Evolutionary conservation across 2,329 filamentous ascomycete genomes (phyloP), one percentile per base, ranked within the genome.

Genomic region (Fusarium virguliforme): DNA sequence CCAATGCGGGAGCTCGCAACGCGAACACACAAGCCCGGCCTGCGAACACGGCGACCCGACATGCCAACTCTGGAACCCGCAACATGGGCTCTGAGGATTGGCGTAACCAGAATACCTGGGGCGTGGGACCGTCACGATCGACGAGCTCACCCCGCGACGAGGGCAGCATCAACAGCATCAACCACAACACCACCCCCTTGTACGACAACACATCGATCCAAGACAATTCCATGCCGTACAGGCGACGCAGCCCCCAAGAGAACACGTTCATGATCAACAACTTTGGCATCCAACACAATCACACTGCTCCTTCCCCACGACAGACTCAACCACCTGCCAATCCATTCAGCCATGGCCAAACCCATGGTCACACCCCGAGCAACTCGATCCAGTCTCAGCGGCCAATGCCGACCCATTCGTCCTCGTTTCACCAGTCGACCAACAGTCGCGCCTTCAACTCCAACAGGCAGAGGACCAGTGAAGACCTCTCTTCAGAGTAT

Each of bases 1-100:
- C 92, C 6, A 87, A 90, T 67, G 92, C 43, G 30, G 43, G 26
- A 50, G 43, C 91, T 64, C 84, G 94, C 40, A 85, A 92, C 65
- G 86, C 89, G 48, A 88, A 90, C 43, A 92, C 92, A 88, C 18
- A 91, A 93, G 72, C 48, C 28, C 48, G 48, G 32, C 30, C 30
- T n/a, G 48, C 48, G 30, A 53, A 35, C 28, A 30, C n/a, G 18
- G 48, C 32, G 35, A 35, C 65, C 81, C 84, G 69, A 82, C 85
- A 38, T 94, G 92, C 92, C 87, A 86, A 30, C 43, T 50, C 43
- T 50, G 43, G 43, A 18, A 30, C 43, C 26, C 43, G 43, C 26
- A 50, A 50, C 43, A 50, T 50, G 43, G 30, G 43, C 15, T 50
- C 43, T 30, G 43, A 50, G 30, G 43, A 50, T n/a, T 50, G 43